A percentile compares a stretch with the other conserved stretches of the same genome.
Evolutionary conservation across 306 rosid species (phyloP).

Genomic region (Prunus kanzakura): DNA sequence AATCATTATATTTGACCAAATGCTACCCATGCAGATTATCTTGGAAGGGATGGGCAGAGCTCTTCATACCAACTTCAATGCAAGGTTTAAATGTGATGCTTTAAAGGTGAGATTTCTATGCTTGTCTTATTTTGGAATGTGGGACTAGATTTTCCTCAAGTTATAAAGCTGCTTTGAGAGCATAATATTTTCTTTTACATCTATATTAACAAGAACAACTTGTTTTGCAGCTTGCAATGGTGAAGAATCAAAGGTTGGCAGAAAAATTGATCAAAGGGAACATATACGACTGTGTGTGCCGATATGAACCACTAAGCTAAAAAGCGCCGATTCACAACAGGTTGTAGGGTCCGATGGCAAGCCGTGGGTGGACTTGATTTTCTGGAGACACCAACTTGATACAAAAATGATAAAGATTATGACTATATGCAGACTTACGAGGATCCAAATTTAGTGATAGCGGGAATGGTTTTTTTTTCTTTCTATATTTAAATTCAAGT

Average conservation of each 20-base stretch:
- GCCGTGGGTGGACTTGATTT: not conserved
- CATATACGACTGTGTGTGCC: conserved; percentile 81
- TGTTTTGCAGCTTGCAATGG: conserved; percentile 92
- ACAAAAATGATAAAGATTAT: not conserved
- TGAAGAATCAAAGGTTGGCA: conserved; percentile 96
- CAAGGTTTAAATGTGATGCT: conserved; percentile 78
- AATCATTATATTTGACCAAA: not conserved
- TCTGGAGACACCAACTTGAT: not conserved
- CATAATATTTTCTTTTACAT: not conserved
- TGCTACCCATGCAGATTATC: conserved; percentile 56
- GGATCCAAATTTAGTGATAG: not conserved
- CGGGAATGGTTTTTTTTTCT: not conserved
- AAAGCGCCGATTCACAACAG: not conserved
- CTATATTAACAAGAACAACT: not conserved
- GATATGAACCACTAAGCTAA: conserved; percentile 72
- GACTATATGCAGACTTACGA: not conserved
- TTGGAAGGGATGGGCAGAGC: conserved; percentile 99
- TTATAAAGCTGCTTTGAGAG: not conserved
- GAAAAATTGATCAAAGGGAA: conserved; percentile 82
- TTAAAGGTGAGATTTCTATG: conserved; percentile 59
- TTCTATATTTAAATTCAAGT: not conserved
- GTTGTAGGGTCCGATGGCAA: not conserved
- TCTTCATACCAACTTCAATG: conserved; percentile 92
- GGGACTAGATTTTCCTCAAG: not conserved
- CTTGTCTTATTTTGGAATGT: not conserved